Percentiles rank a stretch among this genome's conserved stretches.
Evolutionary conservation across 179 eudicot genomes (phyloP).

Genomic region (Patellifolia procumbens): DNA sequence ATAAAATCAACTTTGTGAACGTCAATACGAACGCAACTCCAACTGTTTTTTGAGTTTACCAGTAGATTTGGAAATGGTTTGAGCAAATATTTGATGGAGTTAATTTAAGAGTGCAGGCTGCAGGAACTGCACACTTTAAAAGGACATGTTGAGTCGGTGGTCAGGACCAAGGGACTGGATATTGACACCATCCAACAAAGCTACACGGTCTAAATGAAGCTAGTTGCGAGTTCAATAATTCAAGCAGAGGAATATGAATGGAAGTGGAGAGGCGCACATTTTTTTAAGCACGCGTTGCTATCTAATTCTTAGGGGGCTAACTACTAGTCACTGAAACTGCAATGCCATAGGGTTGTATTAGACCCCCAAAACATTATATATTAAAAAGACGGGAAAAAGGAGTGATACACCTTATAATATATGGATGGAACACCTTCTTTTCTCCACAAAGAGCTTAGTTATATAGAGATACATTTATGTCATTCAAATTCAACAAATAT

Average conservation of each 20-base stretch:
- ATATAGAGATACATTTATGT: no score
- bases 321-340: background rate
- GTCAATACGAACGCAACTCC: background rate
- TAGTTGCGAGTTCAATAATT: conserved; percentile 7
- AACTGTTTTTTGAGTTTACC: background rate
- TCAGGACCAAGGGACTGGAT: conserved; percentile 35
- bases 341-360: conserved; percentile 11
- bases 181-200: conserved; percentile 26
- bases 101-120: conserved; percentile 25
- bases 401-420: background rate
- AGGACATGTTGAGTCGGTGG: conserved; percentile 35
- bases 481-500: no score
- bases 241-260: conserved; percentile 23
- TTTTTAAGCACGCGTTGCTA: background rate
- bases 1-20: background rate
- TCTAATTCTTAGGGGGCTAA: conserved; percentile 9
- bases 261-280: conserved; percentile 19
- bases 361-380: background rate
- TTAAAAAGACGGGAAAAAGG: background rate
- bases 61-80: conserved; percentile 6
- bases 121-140: conserved; percentile 33
- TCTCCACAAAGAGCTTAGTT: background rate
- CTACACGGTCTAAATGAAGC: conserved; percentile 27
- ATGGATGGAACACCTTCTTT: background rate
- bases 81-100: background rate